phyloP scores from a whole-genome alignment of 768 basidiomycete genomes.

The Mrakia gelida region DNA sequence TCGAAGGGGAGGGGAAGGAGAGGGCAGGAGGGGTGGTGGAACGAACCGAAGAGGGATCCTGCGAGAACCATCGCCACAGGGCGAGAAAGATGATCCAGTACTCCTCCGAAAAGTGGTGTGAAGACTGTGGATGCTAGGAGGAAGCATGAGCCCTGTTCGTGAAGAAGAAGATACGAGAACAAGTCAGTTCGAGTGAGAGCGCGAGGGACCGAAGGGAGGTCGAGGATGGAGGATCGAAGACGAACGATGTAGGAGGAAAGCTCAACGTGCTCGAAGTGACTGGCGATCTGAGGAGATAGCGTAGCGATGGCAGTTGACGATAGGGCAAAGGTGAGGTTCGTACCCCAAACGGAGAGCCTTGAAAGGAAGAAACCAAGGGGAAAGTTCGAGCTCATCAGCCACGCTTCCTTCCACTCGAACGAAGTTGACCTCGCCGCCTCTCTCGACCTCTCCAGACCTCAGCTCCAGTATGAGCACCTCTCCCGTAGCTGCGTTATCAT shows the following conservation, averaged over 20 bases:
- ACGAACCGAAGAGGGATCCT: conserved; percentile 11
- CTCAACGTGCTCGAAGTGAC: conserved; percentile 13
- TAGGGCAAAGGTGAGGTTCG: conserved; percentile 27
- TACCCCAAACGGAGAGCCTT: conserved; percentile 29
- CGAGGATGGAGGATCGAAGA: neutral
- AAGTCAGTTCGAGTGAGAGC: neutral
- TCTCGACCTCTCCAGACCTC: neutral
- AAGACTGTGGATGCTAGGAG: conserved; percentile 6
- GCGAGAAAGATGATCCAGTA: conserved; percentile 3
- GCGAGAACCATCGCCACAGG: conserved; percentile 8
- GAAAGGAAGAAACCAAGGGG: neutral
- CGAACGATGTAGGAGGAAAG: conserved; percentile 28
- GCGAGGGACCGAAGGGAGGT: neutral
- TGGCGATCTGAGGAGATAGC: conserved; percentile 8
- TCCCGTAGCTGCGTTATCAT: too few relatives aligned
- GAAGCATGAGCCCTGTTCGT: conserved; percentile 19
- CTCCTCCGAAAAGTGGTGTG: conserved; percentile 25
- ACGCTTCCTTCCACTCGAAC: neutral
- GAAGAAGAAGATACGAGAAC: neutral
- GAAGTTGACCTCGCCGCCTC: neutral
- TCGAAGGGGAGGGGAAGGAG: neutral
- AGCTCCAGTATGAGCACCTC: too few relatives aligned
- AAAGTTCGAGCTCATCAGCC: conserved; percentile 5
- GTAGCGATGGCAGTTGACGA: conserved; percentile 20
- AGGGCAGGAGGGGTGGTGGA: neutral